Conservation (phyloP, 805 yeast species). For the Isabelozyma gotoi region DNA sequence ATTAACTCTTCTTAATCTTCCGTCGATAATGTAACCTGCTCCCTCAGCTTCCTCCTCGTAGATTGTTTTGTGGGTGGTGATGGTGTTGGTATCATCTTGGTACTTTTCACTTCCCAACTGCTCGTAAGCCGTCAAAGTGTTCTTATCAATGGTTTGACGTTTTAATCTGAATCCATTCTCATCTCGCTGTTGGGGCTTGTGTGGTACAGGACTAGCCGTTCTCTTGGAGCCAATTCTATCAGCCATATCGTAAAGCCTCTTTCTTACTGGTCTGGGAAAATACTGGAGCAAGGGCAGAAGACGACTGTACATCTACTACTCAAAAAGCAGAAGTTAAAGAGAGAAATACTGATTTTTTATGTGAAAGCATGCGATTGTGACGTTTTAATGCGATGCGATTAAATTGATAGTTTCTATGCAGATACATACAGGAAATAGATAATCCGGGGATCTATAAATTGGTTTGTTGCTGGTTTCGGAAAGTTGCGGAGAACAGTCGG, state of each 20-base stretch:
- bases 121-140: constrained; percentile 39
- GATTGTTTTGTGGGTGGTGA: constrained; percentile 33
- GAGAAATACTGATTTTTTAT: no score
- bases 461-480: no score
- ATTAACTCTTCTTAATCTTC: constrained; percentile 64
- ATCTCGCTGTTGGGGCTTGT: constrained; percentile 28
- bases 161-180: constrained; percentile 48
- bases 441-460: background rate
- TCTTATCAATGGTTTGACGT: constrained; percentile 44
- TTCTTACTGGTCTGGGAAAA: background rate
- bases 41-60: constrained; percentile 60
- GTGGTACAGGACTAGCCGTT: background rate
- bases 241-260: background rate
- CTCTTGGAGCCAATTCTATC: background rate
- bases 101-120: constrained; percentile 34
- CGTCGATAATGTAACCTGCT: constrained; percentile 55
- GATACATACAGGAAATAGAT: background rate
- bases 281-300: background rate
- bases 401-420: background rate
- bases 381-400: background rate
- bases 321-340: background rate
- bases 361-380: no score
- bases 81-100: constrained; percentile 15
- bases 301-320: background rate
- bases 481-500: no score